phyloP scores from a whole-genome alignment of 2,329 filamentous ascomycete species.

The Xylaria polymorpha region DNA sequence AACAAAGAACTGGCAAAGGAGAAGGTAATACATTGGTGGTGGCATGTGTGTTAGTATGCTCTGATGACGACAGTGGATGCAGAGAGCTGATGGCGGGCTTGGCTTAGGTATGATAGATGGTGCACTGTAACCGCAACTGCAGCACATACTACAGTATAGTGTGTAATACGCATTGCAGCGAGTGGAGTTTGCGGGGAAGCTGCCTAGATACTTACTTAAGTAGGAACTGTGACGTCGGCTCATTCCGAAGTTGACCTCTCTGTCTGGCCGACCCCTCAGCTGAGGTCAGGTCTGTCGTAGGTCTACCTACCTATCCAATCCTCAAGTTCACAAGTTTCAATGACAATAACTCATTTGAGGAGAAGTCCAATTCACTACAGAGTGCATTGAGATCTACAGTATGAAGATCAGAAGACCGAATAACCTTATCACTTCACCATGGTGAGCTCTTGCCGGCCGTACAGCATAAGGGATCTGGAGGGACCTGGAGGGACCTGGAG shows the following conservation, averaged over 20 bases:
- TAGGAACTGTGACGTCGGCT: slow-evolving; percentile 32
- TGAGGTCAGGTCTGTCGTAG: not conserved
- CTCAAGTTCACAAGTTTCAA: not conserved
- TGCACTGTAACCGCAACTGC: slow-evolving; percentile 13
- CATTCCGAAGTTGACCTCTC: slow-evolving; percentile 11
- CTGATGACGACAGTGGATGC: slow-evolving; percentile 29
- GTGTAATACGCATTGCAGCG: not conserved
- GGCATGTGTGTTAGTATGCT: slow-evolving; percentile 13
- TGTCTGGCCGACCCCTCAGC: not conserved
- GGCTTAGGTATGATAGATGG: slow-evolving; percentile 29
- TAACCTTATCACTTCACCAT: not conserved
- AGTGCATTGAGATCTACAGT: not conserved
- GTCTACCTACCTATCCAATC: not conserved
- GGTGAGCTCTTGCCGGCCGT: not conserved
- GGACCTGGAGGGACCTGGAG: not conserved
- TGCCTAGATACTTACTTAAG: not conserved
- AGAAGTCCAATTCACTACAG: not conserved
- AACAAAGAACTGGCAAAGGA: slow-evolving; percentile 1
- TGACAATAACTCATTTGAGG: not conserved
- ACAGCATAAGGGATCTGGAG: not conserved
- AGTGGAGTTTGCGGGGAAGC: slow-evolving; percentile 32
- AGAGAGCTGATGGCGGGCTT: slow-evolving; percentile 31
- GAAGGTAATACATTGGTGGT: slow-evolving; percentile 18
- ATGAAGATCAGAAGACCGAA: not conserved
- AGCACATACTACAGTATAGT: not conserved